A percentile compares a stretch with the other conserved stretches of the same genome.
phyloP scores from a whole-genome alignment of 192 early-diverging fungal genomes.

The Thamnidium elegans region DNA sequence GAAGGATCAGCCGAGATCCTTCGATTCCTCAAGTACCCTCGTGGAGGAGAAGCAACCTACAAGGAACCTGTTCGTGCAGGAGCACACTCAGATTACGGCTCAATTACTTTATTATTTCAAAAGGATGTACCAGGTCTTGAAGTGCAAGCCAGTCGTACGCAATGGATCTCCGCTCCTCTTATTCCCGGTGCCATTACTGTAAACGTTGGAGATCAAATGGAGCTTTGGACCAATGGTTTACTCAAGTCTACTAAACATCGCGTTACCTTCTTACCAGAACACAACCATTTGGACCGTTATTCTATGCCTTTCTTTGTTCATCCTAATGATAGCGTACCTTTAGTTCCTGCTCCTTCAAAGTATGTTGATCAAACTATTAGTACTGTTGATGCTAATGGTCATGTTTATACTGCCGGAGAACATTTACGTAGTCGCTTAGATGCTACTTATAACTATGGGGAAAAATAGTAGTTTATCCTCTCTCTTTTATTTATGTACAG shows the following conservation, averaged over 20 bases:
- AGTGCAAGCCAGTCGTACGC: constrained; percentile 40
- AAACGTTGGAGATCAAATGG: constrained; percentile 61
- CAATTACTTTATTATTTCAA: constrained; percentile 66
- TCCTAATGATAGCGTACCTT: constrained; percentile 42
- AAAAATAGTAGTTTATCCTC: neutral
- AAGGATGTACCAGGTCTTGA: constrained; percentile 59
- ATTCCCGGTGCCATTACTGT: constrained; percentile 55
- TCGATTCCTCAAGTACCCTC: constrained; percentile 64
- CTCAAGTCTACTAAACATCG: constrained; percentile 63
- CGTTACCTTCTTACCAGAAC: constrained; percentile 53
- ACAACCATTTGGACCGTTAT: constrained; percentile 49
- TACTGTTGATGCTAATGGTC: constrained; percentile 26
- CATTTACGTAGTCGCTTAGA: constrained; percentile 43
- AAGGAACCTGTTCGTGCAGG: constrained; percentile 44
- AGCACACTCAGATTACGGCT: constrained; percentile 70
- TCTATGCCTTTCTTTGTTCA: constrained; percentile 65
- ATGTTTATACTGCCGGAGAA: constrained; percentile 50
- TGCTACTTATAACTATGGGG: constrained; percentile 29
- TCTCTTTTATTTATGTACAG: neutral
- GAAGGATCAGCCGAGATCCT: constrained; percentile 48
- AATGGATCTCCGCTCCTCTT: constrained; percentile 61
- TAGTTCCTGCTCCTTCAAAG: constrained; percentile 48
- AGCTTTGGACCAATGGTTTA: constrained; percentile 62
- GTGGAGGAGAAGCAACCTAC: constrained; percentile 33
- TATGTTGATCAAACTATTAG: constrained; percentile 31